Percentiles rank a stretch among this genome's conserved stretches.
Evolutionary conservation across 73 alveolate species (phyloP).

Genomic region (Uronychia binucleata): DNA sequence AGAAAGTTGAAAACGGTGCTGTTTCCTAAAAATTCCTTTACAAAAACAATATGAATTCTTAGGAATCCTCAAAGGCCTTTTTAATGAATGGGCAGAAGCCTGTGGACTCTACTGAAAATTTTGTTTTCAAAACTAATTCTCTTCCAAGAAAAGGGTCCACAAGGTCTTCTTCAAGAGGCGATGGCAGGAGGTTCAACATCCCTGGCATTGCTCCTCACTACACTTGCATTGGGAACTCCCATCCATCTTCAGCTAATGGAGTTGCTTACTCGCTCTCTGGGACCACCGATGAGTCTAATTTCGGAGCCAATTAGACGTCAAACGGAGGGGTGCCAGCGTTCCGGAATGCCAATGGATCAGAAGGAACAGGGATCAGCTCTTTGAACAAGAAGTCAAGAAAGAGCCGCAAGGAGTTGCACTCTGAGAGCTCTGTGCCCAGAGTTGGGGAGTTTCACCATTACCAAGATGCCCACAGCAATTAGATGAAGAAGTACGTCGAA

Average conservation of each 20-base stretch:
- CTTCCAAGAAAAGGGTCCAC: not conserved
- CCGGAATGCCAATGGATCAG: not conserved
- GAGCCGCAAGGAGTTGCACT: not conserved
- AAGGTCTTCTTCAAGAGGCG: not conserved
- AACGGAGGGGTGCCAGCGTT: not conserved
- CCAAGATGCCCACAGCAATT: not conserved
- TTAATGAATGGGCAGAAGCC: not conserved
- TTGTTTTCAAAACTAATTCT: not conserved
- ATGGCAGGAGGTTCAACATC: not conserved
- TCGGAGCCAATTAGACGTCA: too few relatives aligned
- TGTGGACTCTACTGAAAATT: not conserved
- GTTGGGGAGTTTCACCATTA: not conserved
- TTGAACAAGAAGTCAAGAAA: not conserved
- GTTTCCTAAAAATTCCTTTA: not conserved
- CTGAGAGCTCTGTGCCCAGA: not conserved
- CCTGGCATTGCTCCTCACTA: not conserved
- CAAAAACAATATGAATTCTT: not conserved
- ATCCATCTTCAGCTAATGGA: not conserved
- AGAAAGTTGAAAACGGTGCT: not conserved
- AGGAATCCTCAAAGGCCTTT: not conserved
- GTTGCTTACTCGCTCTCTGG: too few relatives aligned
- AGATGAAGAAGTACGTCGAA: not conserved
- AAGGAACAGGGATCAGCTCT: not conserved
- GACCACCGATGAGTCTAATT: too few relatives aligned
- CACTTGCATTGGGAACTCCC: not conserved